Evolutionary conservation across 1,139 yeast species (phyloP), one percentile per base, ranked within the genome.

Genomic region (Yamadazyma jaroonii): DNA sequence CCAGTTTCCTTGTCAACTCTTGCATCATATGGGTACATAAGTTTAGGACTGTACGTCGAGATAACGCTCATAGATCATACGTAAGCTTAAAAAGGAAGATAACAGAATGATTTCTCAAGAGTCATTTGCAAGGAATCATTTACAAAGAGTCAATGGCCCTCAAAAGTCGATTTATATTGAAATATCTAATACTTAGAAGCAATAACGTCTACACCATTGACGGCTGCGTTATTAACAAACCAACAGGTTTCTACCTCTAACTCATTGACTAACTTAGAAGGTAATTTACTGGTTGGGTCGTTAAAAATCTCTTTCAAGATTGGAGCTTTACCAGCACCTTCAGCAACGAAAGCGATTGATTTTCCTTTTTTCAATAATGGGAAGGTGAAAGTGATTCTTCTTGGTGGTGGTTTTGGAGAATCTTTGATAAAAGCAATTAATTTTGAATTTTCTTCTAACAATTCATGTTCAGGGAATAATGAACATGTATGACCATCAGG

Each of bases 401-500:
- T 72, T 56, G 88, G 84, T 24, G 90, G 90, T 15, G 85, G 88
- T 60, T 83, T 83, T 46, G 90, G 90, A 1, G 87, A 80, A 59
- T 83, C 85, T 34, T 59, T 53, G 34, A 77, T 65, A 46, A 60
- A 59, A 9, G 79, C 64, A 40, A 77, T 67, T 43, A 55, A 53
- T 39, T 62, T 59, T 5, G 48, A 37, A 27, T 60, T 54, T 46
- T 75, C 81, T 13, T 62, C 31, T 41, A 77, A 62, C 44, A 77
- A 59, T 47, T 64, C 45, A 61, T 79, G 74, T 41, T 71, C 71
- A 6, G 89, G 89, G 69, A 83, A 83, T 43, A 83, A 69, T 2
- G 90, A 83, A 59, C 89, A 82, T 7, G 89, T 83, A 57, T 83
- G 90, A 14, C 90, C 90, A 49, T 84, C 90, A 21, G 89, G 89